A percentile compares a stretch with the other conserved stretches of the same genome.
Conservation (phyloP, 1,284 basidiomycete genomes). For the Paramarasmius palmivorus region DNA sequence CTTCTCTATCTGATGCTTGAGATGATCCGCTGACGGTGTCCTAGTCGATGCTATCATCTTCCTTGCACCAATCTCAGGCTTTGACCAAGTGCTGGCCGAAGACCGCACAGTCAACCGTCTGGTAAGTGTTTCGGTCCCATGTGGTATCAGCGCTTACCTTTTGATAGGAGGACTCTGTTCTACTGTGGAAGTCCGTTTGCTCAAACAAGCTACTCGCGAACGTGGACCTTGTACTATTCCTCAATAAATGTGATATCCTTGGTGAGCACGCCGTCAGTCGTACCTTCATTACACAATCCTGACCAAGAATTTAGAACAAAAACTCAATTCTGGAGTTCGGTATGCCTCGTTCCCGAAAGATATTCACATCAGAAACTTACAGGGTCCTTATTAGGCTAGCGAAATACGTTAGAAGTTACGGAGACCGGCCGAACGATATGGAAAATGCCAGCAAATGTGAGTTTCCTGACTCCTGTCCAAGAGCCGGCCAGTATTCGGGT, state of each 20-base stretch:
- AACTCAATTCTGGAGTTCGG: constrained; percentile 62
- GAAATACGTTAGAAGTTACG: constrained; percentile 74
- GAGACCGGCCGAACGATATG: constrained; percentile 69
- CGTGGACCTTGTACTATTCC: constrained; percentile 75
- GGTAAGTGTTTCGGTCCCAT: constrained; percentile 36
- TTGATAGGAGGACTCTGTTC: constrained; percentile 72
- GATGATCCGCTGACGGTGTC: neutral
- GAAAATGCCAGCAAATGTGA: constrained; percentile 71
- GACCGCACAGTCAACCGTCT: constrained; percentile 71
- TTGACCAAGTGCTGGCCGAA: constrained; percentile 75
- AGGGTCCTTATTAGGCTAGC: constrained; percentile 38
- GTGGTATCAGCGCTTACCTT: constrained; percentile 12
- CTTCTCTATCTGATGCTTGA: constrained; percentile 18
- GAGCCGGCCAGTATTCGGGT: constrained; percentile 1
- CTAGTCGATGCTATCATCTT: constrained; percentile 77
- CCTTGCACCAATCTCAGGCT: constrained; percentile 77
- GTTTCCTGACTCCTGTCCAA: constrained; percentile 18
- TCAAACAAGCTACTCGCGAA: constrained; percentile 70
- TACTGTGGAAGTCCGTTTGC: constrained; percentile 78
- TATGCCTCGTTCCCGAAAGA: constrained; percentile 13
- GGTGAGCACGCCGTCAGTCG: no score
- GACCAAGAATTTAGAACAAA: constrained; percentile 36
- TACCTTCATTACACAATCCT: no score
- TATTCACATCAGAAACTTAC: neutral
- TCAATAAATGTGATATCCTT: constrained; percentile 81